Percentiles rank a stretch among this genome's conserved stretches.
phyloP scores from a whole-genome alignment of 768 basidiomycete genomes.

The Tulasnella sp. region DNA sequence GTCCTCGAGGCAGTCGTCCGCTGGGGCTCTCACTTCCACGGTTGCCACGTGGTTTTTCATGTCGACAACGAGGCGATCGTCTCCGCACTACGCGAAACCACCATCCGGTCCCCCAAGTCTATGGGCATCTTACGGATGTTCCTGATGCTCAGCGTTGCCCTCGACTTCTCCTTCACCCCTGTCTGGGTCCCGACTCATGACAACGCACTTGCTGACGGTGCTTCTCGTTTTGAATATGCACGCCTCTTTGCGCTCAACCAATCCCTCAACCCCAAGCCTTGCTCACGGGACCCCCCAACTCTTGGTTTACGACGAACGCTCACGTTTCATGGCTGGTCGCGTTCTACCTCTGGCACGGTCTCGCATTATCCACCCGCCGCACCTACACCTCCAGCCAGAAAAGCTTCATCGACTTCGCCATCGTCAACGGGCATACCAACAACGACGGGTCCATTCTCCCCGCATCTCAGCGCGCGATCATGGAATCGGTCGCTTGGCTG shows the following conservation, averaged over 20 bases:
- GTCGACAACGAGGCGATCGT: no score
- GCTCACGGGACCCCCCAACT: conserved; percentile 15
- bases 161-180: no score
- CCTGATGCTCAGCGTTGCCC: conserved; percentile 11
- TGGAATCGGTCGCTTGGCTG: conserved; percentile 20
- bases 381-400: conserved; percentile 26
- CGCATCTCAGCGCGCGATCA: neutral
- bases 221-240: no score
- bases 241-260: conserved; percentile 23
- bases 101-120: neutral
- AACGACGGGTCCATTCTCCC: conserved; percentile 1
- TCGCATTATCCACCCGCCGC: conserved; percentile 23
- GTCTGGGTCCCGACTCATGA: no score
- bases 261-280: conserved; percentile 19
- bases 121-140: no score
- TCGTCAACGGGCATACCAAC: neutral
- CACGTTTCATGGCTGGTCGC: conserved; percentile 13
- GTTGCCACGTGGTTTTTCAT: no score
- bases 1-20: neutral
- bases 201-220: conserved; percentile 17
- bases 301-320: conserved; percentile 15
- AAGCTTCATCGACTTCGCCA: neutral
- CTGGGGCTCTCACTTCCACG: neutral
- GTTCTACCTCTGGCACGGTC: no score
- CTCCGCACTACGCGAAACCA: neutral